Evolutionary conservation across 176 grass and related monocot genomes (phyloP).

Genomic region (Oryza glaberrima): DNA sequence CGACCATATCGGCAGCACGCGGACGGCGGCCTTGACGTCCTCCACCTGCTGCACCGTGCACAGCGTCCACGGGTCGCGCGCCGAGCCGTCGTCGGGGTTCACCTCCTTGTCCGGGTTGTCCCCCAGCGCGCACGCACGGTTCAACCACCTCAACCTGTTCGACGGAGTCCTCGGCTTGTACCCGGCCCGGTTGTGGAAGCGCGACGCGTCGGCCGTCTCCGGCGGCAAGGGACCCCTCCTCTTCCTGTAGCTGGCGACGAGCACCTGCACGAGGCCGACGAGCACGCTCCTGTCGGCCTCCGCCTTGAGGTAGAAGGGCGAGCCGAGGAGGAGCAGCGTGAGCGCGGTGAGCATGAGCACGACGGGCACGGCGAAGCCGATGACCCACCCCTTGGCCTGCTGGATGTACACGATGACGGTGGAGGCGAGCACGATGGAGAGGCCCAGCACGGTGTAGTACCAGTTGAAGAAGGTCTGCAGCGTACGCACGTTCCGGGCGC

Average conservation of each 20-base stretch:
- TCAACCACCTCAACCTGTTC: conserved; percentile 46
- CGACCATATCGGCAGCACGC: conserved; percentile 79
- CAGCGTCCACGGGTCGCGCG: conserved; percentile 41
- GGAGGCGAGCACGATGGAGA: conserved; percentile 45
- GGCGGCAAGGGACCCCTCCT: conserved; percentile 41
- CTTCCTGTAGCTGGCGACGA: conserved; percentile 55
- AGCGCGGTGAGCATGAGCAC: conserved; percentile 58
- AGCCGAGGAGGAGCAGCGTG: conserved; percentile 55
- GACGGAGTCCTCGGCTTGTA: conserved; percentile 47
- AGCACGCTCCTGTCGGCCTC: conserved; percentile 48
- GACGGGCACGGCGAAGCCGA: conserved; percentile 66
- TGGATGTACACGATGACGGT: conserved; percentile 70
- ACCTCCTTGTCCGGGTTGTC: conserved; percentile 47
- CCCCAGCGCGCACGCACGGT: conserved; percentile 64
- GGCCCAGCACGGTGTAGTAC: conserved; percentile 69
- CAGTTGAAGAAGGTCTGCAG: conserved; percentile 91
- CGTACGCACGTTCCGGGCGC: conserved; percentile 40
- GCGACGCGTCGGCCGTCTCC: conserved; percentile 31
- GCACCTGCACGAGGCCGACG: conserved; percentile 50
- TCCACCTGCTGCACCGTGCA: conserved; percentile 88
- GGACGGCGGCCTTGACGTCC: conserved; percentile 56
- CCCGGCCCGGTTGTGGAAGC: conserved; percentile 33
- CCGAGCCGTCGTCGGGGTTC: conserved; percentile 25
- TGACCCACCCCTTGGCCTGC: conserved; percentile 57
- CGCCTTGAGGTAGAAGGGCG: conserved; percentile 55